Evolutionary conservation across 2,329 filamentous ascomycete genomes (phyloP).

Genomic region (Verticillium nonalfalfae): DNA sequence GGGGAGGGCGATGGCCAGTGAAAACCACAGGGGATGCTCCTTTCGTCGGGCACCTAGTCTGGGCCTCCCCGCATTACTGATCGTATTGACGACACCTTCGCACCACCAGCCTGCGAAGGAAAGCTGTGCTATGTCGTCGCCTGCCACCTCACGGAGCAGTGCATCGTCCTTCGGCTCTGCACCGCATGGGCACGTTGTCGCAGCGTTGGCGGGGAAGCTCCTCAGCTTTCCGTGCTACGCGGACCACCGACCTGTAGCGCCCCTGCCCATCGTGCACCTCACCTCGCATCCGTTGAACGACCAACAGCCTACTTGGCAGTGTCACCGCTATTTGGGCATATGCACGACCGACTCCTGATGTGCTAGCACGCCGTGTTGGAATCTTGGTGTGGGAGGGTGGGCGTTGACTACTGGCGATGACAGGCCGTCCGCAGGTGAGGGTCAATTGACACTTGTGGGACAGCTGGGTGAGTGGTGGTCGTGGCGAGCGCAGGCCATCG

Average conservation of each 20-base stretch:
- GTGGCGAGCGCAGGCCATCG: too few relatives aligned
- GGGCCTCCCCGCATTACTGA: not conserved
- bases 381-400: not conserved
- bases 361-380: not conserved
- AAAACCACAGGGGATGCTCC: not conserved
- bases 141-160: not conserved
- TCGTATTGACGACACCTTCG: not conserved
- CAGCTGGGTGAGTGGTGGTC: too few relatives aligned
- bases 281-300: not conserved
- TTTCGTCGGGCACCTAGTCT: not conserved
- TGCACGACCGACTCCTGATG: not conserved
- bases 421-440: not conserved
- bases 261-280: not conserved
- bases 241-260: not conserved
- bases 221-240: not conserved
- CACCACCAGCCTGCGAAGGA: too few relatives aligned
- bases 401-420: not conserved
- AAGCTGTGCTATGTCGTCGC: too few relatives aligned
- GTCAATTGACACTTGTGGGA: not conserved
- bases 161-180: not conserved
- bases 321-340: not conserved
- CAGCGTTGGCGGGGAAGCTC: not conserved
- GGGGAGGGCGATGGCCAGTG: not conserved
- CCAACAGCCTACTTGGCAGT: not conserved
- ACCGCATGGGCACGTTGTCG: not conserved